Percentiles rank a stretch among this genome's conserved stretches.
Evolutionary conservation across 1,139 yeast genomes (phyloP).

Genomic region (Hanseniaspora sp.): DNA sequence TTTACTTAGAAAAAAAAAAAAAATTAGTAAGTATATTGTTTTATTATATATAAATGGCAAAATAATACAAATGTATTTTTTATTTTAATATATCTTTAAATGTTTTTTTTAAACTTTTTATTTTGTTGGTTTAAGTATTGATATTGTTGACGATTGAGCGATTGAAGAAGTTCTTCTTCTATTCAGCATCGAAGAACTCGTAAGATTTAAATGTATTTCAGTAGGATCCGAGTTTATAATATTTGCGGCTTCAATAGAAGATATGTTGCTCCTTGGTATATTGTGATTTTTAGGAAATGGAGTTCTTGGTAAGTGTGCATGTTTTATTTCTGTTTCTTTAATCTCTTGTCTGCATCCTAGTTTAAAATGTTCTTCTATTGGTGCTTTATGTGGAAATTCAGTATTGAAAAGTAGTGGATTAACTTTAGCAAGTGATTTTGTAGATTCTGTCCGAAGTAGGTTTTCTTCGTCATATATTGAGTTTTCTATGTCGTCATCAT

Average conservation of each 20-base stretch:
- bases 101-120: background rate
- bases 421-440: constrained; percentile 14
- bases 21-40: background rate
- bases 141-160: background rate
- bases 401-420: constrained; percentile 6
- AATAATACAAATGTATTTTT: background rate
- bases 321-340: constrained; percentile 1
- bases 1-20: constrained; percentile 24
- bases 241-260: constrained; percentile 18
- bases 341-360: constrained; percentile 6
- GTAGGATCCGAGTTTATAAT: background rate
- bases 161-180: constrained; percentile 33
- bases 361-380: constrained; percentile 13
- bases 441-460: constrained; percentile 15
- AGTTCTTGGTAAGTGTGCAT: constrained; percentile 19
- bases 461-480: constrained; percentile 17
- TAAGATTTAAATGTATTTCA: constrained; percentile 42
- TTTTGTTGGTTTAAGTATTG: constrained; percentile 7
- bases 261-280: constrained; percentile 13
- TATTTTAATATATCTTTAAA: background rate
- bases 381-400: constrained; percentile 4
- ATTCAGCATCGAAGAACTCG: constrained; percentile 49
- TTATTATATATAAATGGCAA: constrained; percentile 16
- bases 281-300: constrained; percentile 18
- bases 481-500: constrained; percentile 19